These are phyloP conservation scores for Candida hispaniensis DNA, from an alignment of 805 yeast species.

Conservation along the genomic window DNA sequence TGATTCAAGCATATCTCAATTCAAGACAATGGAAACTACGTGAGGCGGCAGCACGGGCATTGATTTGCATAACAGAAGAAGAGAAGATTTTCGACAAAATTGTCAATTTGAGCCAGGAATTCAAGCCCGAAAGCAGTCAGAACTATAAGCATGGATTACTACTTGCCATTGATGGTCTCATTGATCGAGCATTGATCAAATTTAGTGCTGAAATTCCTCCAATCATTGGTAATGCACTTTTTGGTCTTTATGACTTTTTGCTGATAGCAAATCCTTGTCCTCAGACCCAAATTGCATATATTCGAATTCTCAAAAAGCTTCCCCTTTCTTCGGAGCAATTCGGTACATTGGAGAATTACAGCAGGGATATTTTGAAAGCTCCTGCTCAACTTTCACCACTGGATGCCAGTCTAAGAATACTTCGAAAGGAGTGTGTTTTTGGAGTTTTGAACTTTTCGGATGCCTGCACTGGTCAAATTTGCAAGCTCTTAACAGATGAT, in stretches of 20 bases:
- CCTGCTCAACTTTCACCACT: too few species aligned
- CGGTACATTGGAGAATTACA: background rate
- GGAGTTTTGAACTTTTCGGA: too few species aligned
- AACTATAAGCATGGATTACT: conserved; percentile 52
- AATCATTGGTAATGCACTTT: conserved; percentile 3
- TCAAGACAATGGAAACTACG: conserved; percentile 70
- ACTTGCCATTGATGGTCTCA: conserved; percentile 37
- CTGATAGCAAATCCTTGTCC: conserved; percentile 20
- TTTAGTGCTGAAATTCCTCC: conserved; percentile 1
- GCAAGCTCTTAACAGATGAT: too few species aligned
- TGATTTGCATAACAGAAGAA: conserved; percentile 39
- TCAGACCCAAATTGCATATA: conserved; percentile 20
- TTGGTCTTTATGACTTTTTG: conserved; percentile 11
- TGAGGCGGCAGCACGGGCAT: conserved; percentile 70
- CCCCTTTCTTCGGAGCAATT: conserved; percentile 25
- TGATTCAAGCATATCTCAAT: conserved; percentile 39
- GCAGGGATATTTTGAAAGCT: too few species aligned
- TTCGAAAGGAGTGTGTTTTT: too few species aligned
- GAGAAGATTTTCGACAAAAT: conserved; percentile 21
- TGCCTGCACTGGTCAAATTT: too few species aligned
- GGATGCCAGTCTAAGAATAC: too few species aligned
- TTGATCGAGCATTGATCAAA: conserved; percentile 16
- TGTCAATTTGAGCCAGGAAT: conserved; percentile 24
- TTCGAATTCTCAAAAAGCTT: conserved; percentile 7
- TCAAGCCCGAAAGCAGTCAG: conserved; percentile 27